Percentiles rank a stretch among this genome's conserved stretches.
phyloP scores from a whole-genome alignment of 2,329 filamentous ascomycete species.

The Blumeria hordei region DNA sequence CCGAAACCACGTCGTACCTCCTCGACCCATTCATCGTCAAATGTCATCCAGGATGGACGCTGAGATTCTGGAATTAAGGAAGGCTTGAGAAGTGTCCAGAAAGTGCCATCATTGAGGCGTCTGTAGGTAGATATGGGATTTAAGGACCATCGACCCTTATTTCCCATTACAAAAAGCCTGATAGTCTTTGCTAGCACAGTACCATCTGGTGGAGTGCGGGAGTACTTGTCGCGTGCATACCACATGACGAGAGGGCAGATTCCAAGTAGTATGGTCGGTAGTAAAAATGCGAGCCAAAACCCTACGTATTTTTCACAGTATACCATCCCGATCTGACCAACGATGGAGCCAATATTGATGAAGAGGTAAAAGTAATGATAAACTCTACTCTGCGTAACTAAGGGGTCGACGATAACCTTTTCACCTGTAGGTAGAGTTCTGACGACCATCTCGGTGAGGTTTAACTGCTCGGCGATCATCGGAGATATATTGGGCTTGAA shows the following conservation, averaged over 20 bases:
- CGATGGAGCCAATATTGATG: conserved; percentile 38
- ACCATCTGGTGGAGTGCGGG: conserved; percentile 39
- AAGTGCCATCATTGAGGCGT: conserved; percentile 24
- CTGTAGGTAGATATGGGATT: conserved; percentile 34
- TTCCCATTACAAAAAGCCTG: conserved; percentile 31
- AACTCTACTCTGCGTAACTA: conserved; percentile 31
- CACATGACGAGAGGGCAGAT: conserved; percentile 35
- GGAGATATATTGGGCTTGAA: conserved; percentile 51
- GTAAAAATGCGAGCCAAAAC: conserved; percentile 47
- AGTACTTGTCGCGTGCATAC: conserved; percentile 34
- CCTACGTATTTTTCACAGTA: conserved; percentile 56
- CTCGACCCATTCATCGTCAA: conserved; percentile 65
- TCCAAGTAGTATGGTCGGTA: conserved; percentile 42
- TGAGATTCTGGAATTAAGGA: conserved; percentile 28
- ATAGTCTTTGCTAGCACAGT: conserved; percentile 47
- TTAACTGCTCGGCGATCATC: conserved; percentile 35
- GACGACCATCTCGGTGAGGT: conserved; percentile 25
- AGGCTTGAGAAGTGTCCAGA: conserved; percentile 48
- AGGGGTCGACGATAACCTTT: conserved; percentile 34
- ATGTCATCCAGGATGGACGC: conserved; percentile 53
- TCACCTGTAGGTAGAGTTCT: conserved; percentile 26
- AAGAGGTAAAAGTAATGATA: conserved; percentile 49
- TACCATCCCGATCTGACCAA: conserved; percentile 39
- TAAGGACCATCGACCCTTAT: conserved; percentile 36
- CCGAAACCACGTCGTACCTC: conserved; percentile 46